phyloP scores from a whole-genome alignment of 2,329 filamentous ascomycete species.

The Pseudogymnoascus pannorum region DNA sequence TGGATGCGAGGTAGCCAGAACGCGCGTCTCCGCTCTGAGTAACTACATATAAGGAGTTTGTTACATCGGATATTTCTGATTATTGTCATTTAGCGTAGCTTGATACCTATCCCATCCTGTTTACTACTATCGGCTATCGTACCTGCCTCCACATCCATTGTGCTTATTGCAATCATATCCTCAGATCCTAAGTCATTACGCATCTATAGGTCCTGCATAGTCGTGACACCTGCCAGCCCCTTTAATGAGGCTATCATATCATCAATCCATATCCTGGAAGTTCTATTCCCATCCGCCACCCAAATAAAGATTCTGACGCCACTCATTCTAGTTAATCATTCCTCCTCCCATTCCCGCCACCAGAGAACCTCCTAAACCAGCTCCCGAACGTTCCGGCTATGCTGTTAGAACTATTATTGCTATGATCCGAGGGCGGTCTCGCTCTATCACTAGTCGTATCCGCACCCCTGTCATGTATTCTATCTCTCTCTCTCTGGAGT shows the following conservation, averaged over 20 bases:
- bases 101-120: slow-evolving; percentile 9
- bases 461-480: not conserved
- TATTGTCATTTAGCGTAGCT: slow-evolving; percentile 13
- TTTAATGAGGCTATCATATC: not conserved
- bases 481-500: not conserved
- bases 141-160: not conserved
- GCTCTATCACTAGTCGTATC: not conserved
- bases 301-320: not conserved
- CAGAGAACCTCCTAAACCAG: slow-evolving; percentile 3
- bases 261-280: not conserved
- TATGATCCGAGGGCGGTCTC: not conserved
- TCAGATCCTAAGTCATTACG: not conserved
- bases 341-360: not conserved
- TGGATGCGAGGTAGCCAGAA: slow-evolving; percentile 51
- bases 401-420: not conserved
- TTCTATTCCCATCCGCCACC: not conserved
- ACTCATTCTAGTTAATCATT: not conserved
- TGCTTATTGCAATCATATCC: not conserved
- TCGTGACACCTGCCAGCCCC: not conserved
- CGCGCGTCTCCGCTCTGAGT: slow-evolving; percentile 50
- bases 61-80: not conserved
- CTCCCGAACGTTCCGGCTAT: not conserved
- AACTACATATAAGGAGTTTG: slow-evolving; percentile 32
- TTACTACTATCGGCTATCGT: not conserved
- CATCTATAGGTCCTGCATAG: not conserved